Conservation (phyloP, 108 stramenopile genomes). For the Parmales sp. region DNA sequence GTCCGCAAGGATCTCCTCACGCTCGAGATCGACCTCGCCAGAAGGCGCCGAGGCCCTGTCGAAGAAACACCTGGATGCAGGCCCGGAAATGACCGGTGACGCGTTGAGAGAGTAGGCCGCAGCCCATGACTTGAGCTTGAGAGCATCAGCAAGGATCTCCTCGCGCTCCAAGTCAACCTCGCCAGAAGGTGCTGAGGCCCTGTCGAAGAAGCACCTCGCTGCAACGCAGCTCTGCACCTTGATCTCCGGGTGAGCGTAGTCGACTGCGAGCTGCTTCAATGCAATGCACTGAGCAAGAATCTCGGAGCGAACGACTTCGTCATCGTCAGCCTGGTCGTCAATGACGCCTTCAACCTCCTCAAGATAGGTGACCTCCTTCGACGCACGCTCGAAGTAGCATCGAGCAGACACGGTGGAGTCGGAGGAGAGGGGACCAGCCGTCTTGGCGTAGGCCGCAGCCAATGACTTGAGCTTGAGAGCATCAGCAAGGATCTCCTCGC, state of each 20-base stretch:
- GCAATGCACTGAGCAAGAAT: background rate
- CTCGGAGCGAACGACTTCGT: background rate
- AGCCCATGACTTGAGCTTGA: background rate
- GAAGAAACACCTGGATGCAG: background rate
- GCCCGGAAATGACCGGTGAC: background rate
- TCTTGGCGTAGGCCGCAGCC: too few relatives aligned
- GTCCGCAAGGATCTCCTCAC: too few relatives aligned
- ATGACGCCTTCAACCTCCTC: background rate
- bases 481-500: too few relatives aligned
- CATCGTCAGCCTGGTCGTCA: background rate
- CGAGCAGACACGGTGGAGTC: background rate
- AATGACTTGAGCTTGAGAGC: too few relatives aligned
- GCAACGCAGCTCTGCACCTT: background rate
- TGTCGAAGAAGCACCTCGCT: background rate
- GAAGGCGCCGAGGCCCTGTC: background rate
- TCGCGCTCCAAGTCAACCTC: background rate
- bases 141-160: background rate
- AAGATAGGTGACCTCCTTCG: background rate
- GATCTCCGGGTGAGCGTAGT: background rate
- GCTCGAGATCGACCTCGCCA: too few relatives aligned
- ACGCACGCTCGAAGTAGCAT: conserved; percentile 8
- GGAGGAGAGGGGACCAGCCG: too few relatives aligned
- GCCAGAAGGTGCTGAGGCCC: background rate
- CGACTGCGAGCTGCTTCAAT: background rate
- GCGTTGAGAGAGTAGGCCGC: too few relatives aligned